Conservation (phyloP, 2,329 filamentous ascomycete genomes). For the Sarocladiaceae sp. region DNA sequence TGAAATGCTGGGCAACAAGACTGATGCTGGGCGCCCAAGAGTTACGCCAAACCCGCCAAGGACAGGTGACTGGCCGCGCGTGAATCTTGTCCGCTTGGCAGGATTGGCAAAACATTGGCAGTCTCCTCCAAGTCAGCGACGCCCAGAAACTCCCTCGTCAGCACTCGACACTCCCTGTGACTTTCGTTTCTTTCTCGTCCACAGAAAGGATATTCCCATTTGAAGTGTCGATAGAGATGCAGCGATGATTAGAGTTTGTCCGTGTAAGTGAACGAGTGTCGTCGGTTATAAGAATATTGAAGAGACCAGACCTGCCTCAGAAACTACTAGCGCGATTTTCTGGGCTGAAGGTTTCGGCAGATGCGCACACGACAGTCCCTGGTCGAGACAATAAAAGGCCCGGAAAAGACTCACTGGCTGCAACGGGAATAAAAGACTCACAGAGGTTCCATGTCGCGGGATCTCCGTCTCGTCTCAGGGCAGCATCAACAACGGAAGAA, state of each 20-base stretch:
- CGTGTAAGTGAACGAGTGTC: conserved; percentile 1
- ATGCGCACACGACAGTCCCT: not conserved
- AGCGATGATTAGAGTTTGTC: not conserved
- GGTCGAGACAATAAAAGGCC: not conserved
- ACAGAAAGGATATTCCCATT: not conserved
- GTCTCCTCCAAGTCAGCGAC: not conserved
- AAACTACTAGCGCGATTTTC: not conserved
- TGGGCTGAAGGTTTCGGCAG: not conserved
- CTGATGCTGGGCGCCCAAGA: too few species aligned
- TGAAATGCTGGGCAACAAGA: not conserved
- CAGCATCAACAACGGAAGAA: not conserved
- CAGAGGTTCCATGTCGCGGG: not conserved
- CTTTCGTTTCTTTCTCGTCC: not conserved
- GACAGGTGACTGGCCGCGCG: not conserved
- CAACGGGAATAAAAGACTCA: not conserved
- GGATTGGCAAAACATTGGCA: conserved; percentile 9
- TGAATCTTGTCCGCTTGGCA: conserved; percentile 2
- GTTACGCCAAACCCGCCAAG: conserved; percentile 8
- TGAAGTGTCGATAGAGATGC: not conserved
- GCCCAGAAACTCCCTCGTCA: not conserved
- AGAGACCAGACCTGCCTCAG: too few species aligned
- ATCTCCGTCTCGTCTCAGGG: not conserved
- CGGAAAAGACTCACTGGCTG: not conserved
- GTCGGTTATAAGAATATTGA: conserved; percentile 8
- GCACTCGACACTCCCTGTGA: not conserved